Conservation (phyloP, 768 basidiomycete genomes). For the Trametes villosa region DNA sequence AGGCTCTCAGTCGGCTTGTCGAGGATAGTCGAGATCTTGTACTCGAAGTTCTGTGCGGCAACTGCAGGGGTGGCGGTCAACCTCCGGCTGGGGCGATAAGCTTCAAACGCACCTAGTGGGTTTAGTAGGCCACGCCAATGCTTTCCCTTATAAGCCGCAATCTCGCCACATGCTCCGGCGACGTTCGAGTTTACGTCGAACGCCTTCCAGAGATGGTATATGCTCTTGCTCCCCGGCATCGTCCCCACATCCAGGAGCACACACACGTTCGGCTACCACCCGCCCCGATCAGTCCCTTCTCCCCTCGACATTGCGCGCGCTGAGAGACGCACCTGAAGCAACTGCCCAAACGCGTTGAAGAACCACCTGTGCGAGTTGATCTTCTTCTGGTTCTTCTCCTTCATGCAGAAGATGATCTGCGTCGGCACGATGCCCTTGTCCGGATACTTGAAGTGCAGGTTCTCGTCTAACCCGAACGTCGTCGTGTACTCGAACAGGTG, state of each 20-base stretch:
- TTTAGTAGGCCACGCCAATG: conserved; percentile 80
- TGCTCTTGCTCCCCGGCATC: conserved; percentile 81
- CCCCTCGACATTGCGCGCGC: not conserved
- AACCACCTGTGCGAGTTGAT: conserved; percentile 98
- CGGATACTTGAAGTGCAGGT: conserved; percentile 83
- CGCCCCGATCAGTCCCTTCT: not conserved
- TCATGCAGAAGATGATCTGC: conserved; percentile 91
- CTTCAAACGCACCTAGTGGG: conserved; percentile 74
- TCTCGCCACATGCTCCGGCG: conserved; percentile 97
- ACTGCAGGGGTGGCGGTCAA: conserved; percentile 45
- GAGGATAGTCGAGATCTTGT: conserved; percentile 88
- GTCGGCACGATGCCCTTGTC: conserved; percentile 94
- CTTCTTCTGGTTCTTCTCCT: conserved; percentile 96
- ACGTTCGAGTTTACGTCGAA: conserved; percentile 93
- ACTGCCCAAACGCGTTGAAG: conserved; percentile 88
- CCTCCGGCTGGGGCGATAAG: not conserved
- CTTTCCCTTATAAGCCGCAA: conserved; percentile 89
- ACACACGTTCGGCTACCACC: conserved; percentile 80
- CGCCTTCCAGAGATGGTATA: conserved; percentile 95
- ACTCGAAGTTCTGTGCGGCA: conserved; percentile 95
- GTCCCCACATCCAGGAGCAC: conserved; percentile 95
- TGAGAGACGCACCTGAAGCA: conserved; percentile 66
- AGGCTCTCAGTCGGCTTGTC: conserved; percentile 89
- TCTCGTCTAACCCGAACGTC: conserved; percentile 76
- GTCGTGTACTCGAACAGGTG: conserved; percentile 89